Percentiles rank a stretch among this genome's conserved stretches.
phyloP scores from a whole-genome alignment of 371 early-diverging fungal species.

The Mucor sp. region DNA sequence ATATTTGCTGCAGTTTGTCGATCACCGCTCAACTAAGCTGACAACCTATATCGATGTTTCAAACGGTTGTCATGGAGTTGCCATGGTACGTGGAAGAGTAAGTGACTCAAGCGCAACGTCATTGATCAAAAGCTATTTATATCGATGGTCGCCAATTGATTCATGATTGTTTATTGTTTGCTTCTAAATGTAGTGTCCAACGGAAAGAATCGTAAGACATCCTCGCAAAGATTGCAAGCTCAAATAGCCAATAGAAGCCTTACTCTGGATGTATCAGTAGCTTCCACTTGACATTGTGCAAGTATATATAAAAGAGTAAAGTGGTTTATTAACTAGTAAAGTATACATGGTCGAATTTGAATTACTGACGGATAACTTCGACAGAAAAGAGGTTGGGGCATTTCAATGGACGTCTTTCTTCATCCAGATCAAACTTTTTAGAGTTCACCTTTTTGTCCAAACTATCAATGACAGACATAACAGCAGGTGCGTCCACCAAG shows the following conservation, averaged over 20 bases:
- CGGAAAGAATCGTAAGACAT: neutral
- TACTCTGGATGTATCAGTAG: too few relatives aligned
- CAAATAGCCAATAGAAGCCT: neutral
- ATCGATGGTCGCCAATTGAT: neutral
- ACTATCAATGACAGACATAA: constrained; percentile 36
- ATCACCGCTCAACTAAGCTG: neutral
- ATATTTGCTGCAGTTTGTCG: neutral
- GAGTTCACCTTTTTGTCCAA: constrained; percentile 30
- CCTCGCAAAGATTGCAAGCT: neutral
- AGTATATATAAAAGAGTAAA: neutral
- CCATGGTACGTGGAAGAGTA: neutral
- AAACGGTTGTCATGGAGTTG: neutral
- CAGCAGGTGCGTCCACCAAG: constrained; percentile 27
- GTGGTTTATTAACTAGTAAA: neutral
- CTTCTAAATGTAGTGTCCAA: neutral
- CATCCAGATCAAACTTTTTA: constrained; percentile 33
- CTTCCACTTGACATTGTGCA: too few relatives aligned
- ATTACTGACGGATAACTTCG: constrained; percentile 16
- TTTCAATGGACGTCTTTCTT: constrained; percentile 22
- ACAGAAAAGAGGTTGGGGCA: constrained; percentile 27
- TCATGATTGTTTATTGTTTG: neutral
- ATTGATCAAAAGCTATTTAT: neutral
- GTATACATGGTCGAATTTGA: neutral
- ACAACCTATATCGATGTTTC: neutral
- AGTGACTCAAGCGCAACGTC: neutral